Evolutionary conservation across 495 filamentous ascomycete species (phyloP).

Genomic region (Aspergillus incahuasiensis): DNA sequence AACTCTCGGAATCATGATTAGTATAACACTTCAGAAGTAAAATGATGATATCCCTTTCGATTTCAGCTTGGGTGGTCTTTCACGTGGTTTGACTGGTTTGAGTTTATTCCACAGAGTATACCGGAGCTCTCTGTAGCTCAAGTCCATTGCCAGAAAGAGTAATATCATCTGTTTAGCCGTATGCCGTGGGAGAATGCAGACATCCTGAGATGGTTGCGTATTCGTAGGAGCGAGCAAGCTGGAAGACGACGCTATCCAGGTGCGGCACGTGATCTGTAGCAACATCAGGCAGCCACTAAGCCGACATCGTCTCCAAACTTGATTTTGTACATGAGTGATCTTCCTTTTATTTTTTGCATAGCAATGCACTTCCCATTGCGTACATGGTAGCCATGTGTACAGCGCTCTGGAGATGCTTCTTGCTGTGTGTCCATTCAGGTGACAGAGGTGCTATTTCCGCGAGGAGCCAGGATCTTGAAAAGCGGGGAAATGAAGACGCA

Average conservation of each 20-base stretch:
- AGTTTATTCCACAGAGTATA: too few species aligned
- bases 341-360: not conserved
- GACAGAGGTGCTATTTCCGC: not conserved
- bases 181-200: too few species aligned
- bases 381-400: not conserved
- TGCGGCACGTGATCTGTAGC: too few species aligned
- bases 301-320: not conserved
- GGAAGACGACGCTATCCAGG: too few species aligned
- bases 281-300: too few species aligned
- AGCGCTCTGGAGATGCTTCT: not conserved
- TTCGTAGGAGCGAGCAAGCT: too few species aligned
- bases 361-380: not conserved
- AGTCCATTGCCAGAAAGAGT: too few species aligned
- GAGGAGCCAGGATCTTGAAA: not conserved
- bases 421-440: too few species aligned
- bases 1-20: not conserved
- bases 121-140: too few species aligned
- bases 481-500: slow-evolving; percentile 14
- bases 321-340: not conserved
- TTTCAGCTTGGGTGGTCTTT: not conserved
- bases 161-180: too few species aligned
- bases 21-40: not conserved
- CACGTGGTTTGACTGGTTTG: not conserved
- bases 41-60: slow-evolving; percentile 2
- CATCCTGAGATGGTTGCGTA: too few species aligned